phyloP scores from a whole-genome alignment of 2,329 filamentous ascomycete species.

The Calonectria montana region DNA sequence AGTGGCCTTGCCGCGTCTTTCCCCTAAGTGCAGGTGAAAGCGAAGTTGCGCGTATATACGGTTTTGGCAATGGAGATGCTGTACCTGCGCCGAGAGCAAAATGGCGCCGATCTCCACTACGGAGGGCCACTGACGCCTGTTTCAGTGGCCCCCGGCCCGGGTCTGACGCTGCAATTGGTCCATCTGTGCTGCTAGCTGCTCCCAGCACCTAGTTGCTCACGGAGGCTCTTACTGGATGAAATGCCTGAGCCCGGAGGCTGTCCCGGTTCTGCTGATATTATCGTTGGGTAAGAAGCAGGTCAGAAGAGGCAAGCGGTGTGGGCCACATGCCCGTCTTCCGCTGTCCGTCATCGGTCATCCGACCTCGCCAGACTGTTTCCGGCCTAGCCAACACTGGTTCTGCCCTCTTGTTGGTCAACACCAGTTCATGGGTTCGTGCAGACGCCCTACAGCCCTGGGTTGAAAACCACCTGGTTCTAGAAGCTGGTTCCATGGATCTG shows the following conservation, averaged over 20 bases:
- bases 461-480: constrained; percentile 19
- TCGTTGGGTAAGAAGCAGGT: constrained; percentile 3
- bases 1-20: constrained; percentile 7
- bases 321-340: neutral
- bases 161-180: neutral
- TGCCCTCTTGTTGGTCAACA: constrained; percentile 29
- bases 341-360: constrained; percentile 35
- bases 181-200: neutral
- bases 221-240: constrained; percentile 1
- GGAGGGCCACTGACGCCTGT: neutral
- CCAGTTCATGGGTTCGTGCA: neutral
- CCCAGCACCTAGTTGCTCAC: neutral
- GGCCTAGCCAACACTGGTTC: constrained; percentile 20
- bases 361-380: constrained; percentile 29
- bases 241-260: neutral
- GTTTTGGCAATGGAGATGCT: neutral
- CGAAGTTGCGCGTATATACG: constrained; percentile 13
- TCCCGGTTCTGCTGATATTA: neutral
- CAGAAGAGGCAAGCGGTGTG: constrained; percentile 9
- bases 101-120: constrained; percentile 9
- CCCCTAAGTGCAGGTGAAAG: constrained; percentile 20
- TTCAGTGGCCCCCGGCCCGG: constrained; percentile 1
- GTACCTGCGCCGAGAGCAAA: constrained; percentile 13
- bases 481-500: constrained; percentile 22
- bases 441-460: neutral